Evolutionary conservation across 2,329 filamentous ascomycete species (phyloP).

Genomic region (Exophiala lecanii-corni): DNA sequence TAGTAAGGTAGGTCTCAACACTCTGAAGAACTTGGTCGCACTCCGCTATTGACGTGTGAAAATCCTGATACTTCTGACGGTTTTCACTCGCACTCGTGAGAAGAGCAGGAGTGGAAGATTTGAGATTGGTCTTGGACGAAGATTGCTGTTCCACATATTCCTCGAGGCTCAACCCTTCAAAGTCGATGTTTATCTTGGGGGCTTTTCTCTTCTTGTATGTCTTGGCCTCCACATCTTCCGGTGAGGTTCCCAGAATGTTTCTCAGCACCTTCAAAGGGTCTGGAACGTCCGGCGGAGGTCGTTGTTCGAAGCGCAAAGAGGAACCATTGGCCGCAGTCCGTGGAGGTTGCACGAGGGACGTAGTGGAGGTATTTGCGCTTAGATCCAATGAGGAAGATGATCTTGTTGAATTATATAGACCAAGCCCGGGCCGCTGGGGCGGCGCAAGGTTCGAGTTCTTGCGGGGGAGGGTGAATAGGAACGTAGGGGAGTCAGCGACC

Average conservation of each 20-base stretch:
- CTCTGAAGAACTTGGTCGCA: slow-evolving; percentile 92
- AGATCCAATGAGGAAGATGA: slow-evolving; percentile 73
- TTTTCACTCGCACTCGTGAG: slow-evolving; percentile 59
- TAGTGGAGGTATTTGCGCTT: slow-evolving; percentile 68
- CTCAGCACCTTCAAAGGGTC: slow-evolving; percentile 70
- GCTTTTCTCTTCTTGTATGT: slow-evolving; percentile 7
- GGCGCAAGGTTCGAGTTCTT: slow-evolving; percentile 65
- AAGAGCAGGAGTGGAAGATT: slow-evolving; percentile 55
- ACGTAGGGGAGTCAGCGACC: slow-evolving; percentile 61
- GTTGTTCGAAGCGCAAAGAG: slow-evolving; percentile 56
- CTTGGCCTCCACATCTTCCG: slow-evolving; percentile 16
- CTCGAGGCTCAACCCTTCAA: slow-evolving; percentile 69
- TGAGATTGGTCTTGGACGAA: slow-evolving; percentile 59
- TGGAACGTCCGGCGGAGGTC: slow-evolving; percentile 51
- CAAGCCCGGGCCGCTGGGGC: slow-evolving; percentile 61
- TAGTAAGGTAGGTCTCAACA: slow-evolving; percentile 86
- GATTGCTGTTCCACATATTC: slow-evolving; percentile 53
- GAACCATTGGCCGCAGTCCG: slow-evolving; percentile 62
- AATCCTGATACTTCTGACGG: slow-evolving; percentile 78
- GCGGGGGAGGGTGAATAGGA: slow-evolving; percentile 68
- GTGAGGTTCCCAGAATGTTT: slow-evolving; percentile 44
- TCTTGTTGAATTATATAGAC: slow-evolving; percentile 53
- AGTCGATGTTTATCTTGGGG: slow-evolving; percentile 62
- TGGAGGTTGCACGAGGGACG: slow-evolving; percentile 65
- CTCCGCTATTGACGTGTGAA: slow-evolving; percentile 78